Percentiles rank a stretch among this genome's conserved stretches.
Conservation (phyloP, 2,329 filamentous ascomycete genomes). For the Diplodia intermedia region DNA sequence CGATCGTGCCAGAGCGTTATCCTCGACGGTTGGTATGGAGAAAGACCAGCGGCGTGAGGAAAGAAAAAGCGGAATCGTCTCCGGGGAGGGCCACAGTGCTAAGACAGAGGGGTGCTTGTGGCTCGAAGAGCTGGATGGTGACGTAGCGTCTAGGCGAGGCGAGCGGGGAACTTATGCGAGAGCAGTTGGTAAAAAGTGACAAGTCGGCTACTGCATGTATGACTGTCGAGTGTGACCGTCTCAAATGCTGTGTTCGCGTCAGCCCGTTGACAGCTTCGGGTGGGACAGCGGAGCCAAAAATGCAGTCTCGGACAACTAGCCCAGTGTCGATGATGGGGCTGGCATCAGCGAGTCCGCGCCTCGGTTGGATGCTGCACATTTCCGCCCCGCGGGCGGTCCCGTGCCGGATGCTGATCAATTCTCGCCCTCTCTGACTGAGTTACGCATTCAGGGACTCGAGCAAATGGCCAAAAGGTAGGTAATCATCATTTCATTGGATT, state of each 20-base stretch:
- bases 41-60: background rate
- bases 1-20: background rate
- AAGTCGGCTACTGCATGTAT: slow-evolving; percentile 13
- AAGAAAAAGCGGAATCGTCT: background rate
- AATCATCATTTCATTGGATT: slow-evolving; percentile 1
- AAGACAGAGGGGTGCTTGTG: background rate
- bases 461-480: background rate
- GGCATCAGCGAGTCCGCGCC: background rate
- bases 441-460: background rate
- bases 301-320: background rate
- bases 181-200: slow-evolving; percentile 17
- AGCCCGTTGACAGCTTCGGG: background rate
- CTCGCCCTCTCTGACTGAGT: background rate
- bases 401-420: background rate
- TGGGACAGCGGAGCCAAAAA: background rate
- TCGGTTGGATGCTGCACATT: slow-evolving; percentile 4
- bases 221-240: background rate
- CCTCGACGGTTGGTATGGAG: background rate
- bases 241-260: slow-evolving; percentile 20
- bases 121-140: background rate
- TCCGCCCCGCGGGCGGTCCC: slow-evolving; percentile 21
- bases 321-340: background rate
- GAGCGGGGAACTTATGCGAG: background rate
- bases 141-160: background rate
- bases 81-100: background rate